Base-by-base conservation (phyloP, 2,329 filamentous ascomycete species). In the Ilyonectria destructans region DNA sequence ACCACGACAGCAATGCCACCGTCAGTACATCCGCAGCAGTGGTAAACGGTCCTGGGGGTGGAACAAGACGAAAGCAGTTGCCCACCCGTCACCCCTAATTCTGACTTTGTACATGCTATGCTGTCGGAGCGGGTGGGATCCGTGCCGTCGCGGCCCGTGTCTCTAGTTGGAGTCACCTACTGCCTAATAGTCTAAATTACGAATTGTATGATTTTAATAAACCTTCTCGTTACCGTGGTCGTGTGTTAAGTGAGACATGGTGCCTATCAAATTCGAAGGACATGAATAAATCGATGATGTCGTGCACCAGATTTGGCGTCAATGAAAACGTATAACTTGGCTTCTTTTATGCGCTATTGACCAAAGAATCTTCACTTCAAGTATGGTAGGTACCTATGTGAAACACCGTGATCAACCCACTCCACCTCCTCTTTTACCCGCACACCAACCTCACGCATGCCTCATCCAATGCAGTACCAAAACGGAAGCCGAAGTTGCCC, bases 401-500 rank as follows among this genome's bases (percentile, higher is more conserved):
- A 48, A 33, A 31, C 10, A 33, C n/a, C 43, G 9, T 35, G 6
- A 35, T 29, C 54, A 57, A 40, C n/a, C 4, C 15, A 7, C 21
- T 15, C 26, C 23, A 21, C 6, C 10, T 21, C 26, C 9, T 48
- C 12, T 19, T 23, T 43, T 43, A 26, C 23, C 9, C 46, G 21
- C 17, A 21, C 51, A 35, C 19, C 46, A 17, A 37, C 40, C 26
- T 58, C 55, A 17, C 37, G 52, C 54, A 35, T 57, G 51, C 43
- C 58, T 52, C 54, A 58, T 62, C 52, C 51, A 37, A 62, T 62
- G 58, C 58, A 56, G 46, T 52, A 26, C 31, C 54, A 45, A 45
- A 64, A 58, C 23, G 46, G 69, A 69, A 40, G 46, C 23, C 19
- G 62, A 67, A 74, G 72, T 74, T 56, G 68, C 66, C 69, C 64